A percentile compares a stretch with the other conserved stretches of the same genome.
phyloP scores from a whole-genome alignment of 2,329 filamentous ascomycete genomes.

The Epicoccum nigrum region DNA sequence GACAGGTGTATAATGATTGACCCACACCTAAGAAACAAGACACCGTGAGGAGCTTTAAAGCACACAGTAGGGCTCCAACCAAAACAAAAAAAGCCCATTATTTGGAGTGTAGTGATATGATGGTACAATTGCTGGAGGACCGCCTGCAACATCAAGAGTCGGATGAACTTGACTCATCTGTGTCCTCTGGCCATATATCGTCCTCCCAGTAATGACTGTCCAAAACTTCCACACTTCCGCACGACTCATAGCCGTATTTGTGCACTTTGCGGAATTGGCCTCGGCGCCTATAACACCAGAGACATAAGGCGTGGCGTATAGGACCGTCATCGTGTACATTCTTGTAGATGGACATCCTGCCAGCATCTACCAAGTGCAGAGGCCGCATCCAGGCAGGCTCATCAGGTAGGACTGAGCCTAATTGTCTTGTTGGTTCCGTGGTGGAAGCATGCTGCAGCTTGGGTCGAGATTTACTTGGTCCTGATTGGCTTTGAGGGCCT shows the following conservation, averaged over 20 bases:
- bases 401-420: constrained; percentile 10
- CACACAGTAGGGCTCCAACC: too few species aligned
- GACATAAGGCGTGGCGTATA: constrained; percentile 30
- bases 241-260: constrained; percentile 35
- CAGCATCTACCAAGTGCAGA: constrained; percentile 36
- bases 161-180: too few species aligned
- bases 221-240: constrained; percentile 32
- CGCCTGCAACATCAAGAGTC: too few species aligned
- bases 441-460: constrained; percentile 8
- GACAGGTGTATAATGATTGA: too few species aligned
- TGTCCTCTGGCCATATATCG: constrained; percentile 3
- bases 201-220: constrained; percentile 41
- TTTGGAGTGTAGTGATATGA: too few species aligned
- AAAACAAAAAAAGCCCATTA: too few species aligned
- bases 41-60: too few species aligned
- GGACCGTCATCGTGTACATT: constrained; percentile 33
- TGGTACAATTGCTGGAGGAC: too few species aligned
- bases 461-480: neutral
- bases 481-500: constrained; percentile 1
- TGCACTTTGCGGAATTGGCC: constrained; percentile 33
- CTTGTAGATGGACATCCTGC: constrained; percentile 33
- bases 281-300: constrained; percentile 35
- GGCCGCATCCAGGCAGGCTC: constrained; percentile 34
- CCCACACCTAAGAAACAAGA: too few species aligned
- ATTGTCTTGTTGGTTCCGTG: neutral